Conservation (phyloP, 169 alveolate species). For the Babesia sp. region DNA sequence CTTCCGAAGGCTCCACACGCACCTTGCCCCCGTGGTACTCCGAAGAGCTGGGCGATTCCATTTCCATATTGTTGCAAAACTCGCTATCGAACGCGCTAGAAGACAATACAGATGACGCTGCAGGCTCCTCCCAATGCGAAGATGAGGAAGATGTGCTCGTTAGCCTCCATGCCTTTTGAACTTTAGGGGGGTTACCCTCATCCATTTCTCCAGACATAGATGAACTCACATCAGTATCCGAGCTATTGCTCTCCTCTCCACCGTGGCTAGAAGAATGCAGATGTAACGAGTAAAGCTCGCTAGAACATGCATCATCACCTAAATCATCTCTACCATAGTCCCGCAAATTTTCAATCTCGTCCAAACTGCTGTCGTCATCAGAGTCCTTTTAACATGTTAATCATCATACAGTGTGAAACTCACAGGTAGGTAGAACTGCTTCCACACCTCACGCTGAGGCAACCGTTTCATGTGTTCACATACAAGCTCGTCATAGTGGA, state of each 20-base stretch:
- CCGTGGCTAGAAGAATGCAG: slow-evolving; percentile 3
- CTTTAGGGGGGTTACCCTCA: background rate
- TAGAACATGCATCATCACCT: background rate
- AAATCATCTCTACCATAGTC: slow-evolving; percentile 36
- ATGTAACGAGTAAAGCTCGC: slow-evolving; percentile 11
- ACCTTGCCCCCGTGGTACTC: slow-evolving; percentile 19
- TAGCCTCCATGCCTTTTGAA: slow-evolving; percentile 15
- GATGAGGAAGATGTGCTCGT: background rate
- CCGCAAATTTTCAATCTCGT: slow-evolving; percentile 34
- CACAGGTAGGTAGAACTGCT: slow-evolving; percentile 57
- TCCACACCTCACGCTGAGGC: slow-evolving; percentile 70
- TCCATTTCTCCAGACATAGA: background rate
- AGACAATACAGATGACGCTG: slow-evolving; percentile 1
- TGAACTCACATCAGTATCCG: background rate
- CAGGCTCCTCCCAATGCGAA: background rate
- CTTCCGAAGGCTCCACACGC: background rate
- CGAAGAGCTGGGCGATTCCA: background rate
- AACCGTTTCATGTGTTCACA: slow-evolving; percentile 47
- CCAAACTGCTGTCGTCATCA: slow-evolving; percentile 52
- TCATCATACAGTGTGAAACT: background rate
- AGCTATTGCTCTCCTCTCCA: background rate
- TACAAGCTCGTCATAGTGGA: slow-evolving; percentile 55
- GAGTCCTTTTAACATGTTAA: slow-evolving; percentile 10
- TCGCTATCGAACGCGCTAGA: slow-evolving; percentile 38
- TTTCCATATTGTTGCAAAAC: slow-evolving; percentile 7